phyloP scores from a whole-genome alignment of 495 filamentous ascomycete species.

The Aspergillus biplanus region DNA sequence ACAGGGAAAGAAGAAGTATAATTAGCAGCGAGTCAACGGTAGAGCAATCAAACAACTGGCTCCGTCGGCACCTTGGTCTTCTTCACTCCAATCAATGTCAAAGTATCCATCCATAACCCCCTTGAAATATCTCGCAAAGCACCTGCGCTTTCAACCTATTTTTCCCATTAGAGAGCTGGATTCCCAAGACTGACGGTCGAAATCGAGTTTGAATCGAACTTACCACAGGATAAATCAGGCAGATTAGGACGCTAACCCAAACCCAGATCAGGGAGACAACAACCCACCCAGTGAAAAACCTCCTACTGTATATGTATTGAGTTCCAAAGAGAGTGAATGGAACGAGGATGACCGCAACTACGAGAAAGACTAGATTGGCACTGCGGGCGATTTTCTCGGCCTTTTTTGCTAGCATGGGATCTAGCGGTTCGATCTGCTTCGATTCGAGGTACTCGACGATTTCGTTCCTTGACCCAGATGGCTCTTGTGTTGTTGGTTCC shows the following conservation, averaged over 20 bases:
- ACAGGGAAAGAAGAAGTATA: too few species aligned
- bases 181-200: neutral
- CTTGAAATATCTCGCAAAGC: slow-evolving; percentile 32
- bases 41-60: neutral
- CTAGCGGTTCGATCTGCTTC: slow-evolving; percentile 42
- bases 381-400: slow-evolving; percentile 30
- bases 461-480: slow-evolving; percentile 28
- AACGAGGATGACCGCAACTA: slow-evolving; percentile 33
- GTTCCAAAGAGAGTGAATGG: slow-evolving; percentile 47
- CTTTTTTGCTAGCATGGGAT: slow-evolving; percentile 37
- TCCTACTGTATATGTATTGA: slow-evolving; percentile 37
- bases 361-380: neutral
- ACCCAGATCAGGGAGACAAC: slow-evolving; percentile 51
- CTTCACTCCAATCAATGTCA: slow-evolving; percentile 19
- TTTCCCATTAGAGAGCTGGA: neutral
- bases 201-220: slow-evolving; percentile 11
- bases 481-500: neutral
- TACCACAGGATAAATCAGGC: slow-evolving; percentile 46
- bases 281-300: slow-evolving; percentile 49
- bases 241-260: slow-evolving; percentile 44
- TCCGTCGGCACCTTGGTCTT: slow-evolving; percentile 1
- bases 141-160: slow-evolving; percentile 39
- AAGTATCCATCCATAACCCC: slow-evolving; percentile 30
- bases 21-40: too few species aligned
- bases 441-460: slow-evolving; percentile 44